phyloP scores from a whole-genome alignment of 2,329 filamentous ascomycete species.

The Clonostachys solani region DNA sequence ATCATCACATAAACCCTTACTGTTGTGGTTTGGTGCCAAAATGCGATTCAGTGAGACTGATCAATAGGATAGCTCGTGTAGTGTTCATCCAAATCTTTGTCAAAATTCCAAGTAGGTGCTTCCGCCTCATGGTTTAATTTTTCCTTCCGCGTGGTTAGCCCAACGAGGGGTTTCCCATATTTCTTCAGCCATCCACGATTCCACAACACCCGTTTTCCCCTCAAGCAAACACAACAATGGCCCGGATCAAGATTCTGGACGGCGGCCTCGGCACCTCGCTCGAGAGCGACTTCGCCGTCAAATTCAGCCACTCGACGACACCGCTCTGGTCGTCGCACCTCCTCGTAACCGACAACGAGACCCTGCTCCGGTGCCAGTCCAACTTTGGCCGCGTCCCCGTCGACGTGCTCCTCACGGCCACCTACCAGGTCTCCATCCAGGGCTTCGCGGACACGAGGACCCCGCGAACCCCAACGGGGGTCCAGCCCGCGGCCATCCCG shows the following conservation, averaged over 20 bases:
- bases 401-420: slow-evolving; percentile 62
- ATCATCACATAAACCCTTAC: too few species aligned
- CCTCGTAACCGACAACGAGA: slow-evolving; percentile 47
- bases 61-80: too few species aligned
- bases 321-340: slow-evolving; percentile 68
- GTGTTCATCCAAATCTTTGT: too few species aligned
- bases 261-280: slow-evolving; percentile 66
- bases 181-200: too few species aligned
- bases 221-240: slow-evolving; percentile 5
- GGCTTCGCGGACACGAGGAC: slow-evolving; percentile 50
- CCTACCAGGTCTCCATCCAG: slow-evolving; percentile 58
- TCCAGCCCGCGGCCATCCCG: slow-evolving; percentile 30
- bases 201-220: too few species aligned
- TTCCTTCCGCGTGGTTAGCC: too few species aligned
- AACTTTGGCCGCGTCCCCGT: slow-evolving; percentile 53
- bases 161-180: too few species aligned
- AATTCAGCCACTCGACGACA: slow-evolving; percentile 42
- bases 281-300: slow-evolving; percentile 48
- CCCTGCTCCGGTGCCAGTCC: slow-evolving; percentile 48
- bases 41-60: too few species aligned
- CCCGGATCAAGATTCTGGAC: slow-evolving; percentile 50
- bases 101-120: too few species aligned
- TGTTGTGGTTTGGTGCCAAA: too few species aligned
- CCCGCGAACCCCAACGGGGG: slow-evolving; percentile 32
- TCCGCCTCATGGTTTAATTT: too few species aligned